phyloP scores from a whole-genome alignment of 371 early-diverging fungal species.

The Chytridiales sp. region DNA sequence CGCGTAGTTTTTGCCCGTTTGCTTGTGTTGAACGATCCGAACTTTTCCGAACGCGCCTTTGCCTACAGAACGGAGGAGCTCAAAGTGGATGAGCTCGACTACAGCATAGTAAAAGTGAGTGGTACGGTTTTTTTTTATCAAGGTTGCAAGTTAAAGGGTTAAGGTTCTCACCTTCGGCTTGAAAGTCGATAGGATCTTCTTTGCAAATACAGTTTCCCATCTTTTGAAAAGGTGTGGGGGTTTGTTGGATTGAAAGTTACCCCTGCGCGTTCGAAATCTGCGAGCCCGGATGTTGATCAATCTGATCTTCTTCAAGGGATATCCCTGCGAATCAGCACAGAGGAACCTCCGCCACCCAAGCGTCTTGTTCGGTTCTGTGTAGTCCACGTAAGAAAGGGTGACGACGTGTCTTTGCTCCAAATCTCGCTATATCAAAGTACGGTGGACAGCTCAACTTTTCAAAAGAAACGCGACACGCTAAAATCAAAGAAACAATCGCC shows the following conservation, averaged over 20 bases:
- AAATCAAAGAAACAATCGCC: too few relatives aligned
- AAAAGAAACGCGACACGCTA: too few relatives aligned
- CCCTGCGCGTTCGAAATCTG: too few relatives aligned
- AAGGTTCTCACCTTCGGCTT: constrained; percentile 13
- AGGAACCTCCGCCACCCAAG: too few relatives aligned
- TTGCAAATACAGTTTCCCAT: constrained; percentile 9
- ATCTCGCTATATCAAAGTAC: too few relatives aligned
- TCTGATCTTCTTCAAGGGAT: too few relatives aligned
- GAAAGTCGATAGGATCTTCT: constrained; percentile 18
- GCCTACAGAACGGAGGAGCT: constrained; percentile 50
- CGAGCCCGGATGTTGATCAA: too few relatives aligned
- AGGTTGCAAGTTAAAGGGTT: not conserved
- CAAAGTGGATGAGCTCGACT: constrained; percentile 49
- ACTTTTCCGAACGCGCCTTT: constrained; percentile 60
- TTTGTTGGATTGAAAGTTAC: not conserved
- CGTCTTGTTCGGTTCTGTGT: too few relatives aligned
- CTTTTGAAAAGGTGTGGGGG: not conserved
- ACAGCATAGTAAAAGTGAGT: not conserved
- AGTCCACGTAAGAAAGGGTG: too few relatives aligned
- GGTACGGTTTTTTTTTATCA: not conserved
- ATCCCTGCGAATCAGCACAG: too few relatives aligned
- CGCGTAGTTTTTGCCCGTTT: constrained; percentile 50
- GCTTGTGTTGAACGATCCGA: constrained; percentile 52
- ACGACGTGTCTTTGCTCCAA: too few relatives aligned
- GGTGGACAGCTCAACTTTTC: too few relatives aligned